These are phyloP conservation scores for Aethionema arabicum DNA, from an alignment of 345 rosid species.

Conservation along the genomic window DNA sequence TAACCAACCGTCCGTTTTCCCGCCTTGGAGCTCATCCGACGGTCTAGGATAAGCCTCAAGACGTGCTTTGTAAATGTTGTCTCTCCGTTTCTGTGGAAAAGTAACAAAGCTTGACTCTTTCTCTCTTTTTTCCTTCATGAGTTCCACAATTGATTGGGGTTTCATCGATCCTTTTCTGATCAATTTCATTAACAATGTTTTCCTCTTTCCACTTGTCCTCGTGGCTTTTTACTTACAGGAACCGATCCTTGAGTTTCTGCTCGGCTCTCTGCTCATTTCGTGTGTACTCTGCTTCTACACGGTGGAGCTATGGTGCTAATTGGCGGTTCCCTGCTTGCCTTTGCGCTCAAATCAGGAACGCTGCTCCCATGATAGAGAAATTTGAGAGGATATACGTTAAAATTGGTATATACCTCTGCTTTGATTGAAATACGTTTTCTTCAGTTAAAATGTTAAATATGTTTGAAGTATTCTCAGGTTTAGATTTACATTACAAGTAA, in stretches of 20 bases:
- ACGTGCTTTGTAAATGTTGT: too few species aligned
- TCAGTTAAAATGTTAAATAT: too few species aligned
- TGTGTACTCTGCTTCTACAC: slow-evolving; percentile 22
- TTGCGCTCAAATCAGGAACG: slow-evolving; percentile 40
- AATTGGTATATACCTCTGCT: slow-evolving; percentile 34
- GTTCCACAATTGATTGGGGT: too few species aligned
- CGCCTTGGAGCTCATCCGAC: too few species aligned
- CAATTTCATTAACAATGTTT: slow-evolving; percentile 21
- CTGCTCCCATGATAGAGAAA: slow-evolving; percentile 37
- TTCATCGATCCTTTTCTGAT: too few species aligned
- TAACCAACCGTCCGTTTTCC: too few species aligned
- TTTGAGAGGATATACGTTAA: slow-evolving; percentile 49
- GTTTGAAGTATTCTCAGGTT: too few species aligned
- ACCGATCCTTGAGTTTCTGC: slow-evolving; percentile 31
- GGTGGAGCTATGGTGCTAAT: slow-evolving; percentile 30
- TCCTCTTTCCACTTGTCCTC: slow-evolving; percentile 23
- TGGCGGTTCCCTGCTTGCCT: slow-evolving; percentile 35
- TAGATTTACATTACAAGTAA: too few species aligned
- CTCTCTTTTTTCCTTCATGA: too few species aligned
- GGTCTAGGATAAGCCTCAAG: too few species aligned
- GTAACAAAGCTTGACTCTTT: too few species aligned
- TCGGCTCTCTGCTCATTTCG: slow-evolving; percentile 25
- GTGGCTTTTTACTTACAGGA: slow-evolving; percentile 24
- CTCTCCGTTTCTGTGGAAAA: too few species aligned
- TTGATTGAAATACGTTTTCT: background rate